Conservation (phyloP, 306 rosid species). For the Vigna nakashimae region DNA sequence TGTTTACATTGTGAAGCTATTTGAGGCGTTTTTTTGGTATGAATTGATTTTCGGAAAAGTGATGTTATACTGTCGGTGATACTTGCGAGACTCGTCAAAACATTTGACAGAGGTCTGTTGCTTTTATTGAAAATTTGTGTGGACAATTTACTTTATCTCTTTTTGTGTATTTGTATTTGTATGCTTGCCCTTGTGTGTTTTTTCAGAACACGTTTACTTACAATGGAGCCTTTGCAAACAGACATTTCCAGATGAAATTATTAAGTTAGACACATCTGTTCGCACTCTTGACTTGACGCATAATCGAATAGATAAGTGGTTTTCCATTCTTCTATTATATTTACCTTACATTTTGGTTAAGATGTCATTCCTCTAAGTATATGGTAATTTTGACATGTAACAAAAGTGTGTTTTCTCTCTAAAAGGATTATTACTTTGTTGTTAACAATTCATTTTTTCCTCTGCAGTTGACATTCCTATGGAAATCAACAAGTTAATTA, state of each 20-base stretch:
- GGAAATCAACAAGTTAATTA: constrained; percentile 76
- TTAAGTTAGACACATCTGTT: constrained; percentile 77
- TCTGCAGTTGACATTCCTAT: constrained; percentile 83
- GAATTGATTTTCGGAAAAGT: constrained; percentile 3
- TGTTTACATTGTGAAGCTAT: constrained; percentile 11
- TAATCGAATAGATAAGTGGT: constrained; percentile 74
- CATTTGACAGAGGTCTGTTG: background rate
- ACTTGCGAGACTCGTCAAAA: background rate
- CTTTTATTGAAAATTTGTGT: background rate
- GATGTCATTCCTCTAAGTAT: constrained; percentile 29
- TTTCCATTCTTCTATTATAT: constrained; percentile 33
- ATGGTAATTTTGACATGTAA: constrained; percentile 8
- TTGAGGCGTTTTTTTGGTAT: background rate
- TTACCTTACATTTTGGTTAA: constrained; percentile 27
- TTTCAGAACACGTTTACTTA: constrained; percentile 31
- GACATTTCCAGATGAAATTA: constrained; percentile 88
- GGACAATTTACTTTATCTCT: constrained; percentile 1
- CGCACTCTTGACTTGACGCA: constrained; percentile 86
- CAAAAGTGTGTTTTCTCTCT: constrained; percentile 21
- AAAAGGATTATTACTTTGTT: background rate
- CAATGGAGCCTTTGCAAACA: constrained; percentile 38
- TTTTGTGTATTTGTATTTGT: background rate
- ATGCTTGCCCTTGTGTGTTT: background rate
- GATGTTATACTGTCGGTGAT: constrained; percentile 9
- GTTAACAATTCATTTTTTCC: constrained; percentile 35